These are phyloP conservation scores for Trichosporon sp. DNA, from an alignment of 1,284 basidiomycete genomes.

Conservation along the genomic window DNA sequence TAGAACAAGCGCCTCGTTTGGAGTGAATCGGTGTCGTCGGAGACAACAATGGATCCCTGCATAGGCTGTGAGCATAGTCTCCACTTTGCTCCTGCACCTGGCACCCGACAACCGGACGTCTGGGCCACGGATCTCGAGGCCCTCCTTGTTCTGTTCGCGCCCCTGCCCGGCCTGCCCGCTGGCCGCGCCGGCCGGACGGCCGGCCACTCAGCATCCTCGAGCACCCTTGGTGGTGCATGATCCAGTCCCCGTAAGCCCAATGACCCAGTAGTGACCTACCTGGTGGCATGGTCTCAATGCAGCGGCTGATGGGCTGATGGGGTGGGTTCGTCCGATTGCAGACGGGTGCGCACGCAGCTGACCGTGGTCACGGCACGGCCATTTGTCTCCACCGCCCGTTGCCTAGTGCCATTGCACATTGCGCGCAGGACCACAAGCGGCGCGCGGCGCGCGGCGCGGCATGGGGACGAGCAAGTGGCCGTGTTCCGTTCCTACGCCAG, in stretches of 20 bases:
- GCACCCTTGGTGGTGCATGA: neutral
- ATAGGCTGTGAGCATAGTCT: neutral
- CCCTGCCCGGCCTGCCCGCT: neutral
- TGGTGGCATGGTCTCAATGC: too few relatives aligned
- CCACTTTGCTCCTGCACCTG: neutral
- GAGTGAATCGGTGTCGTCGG: neutral
- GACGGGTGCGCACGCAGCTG: neutral
- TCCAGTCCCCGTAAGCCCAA: too few relatives aligned
- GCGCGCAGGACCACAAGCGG: neutral
- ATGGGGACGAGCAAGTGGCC: too few relatives aligned
- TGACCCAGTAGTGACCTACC: too few relatives aligned
- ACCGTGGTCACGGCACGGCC: neutral
- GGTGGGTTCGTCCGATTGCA: neutral
- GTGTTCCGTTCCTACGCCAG: neutral
- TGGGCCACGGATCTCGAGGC: neutral
- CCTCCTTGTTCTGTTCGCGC: neutral
- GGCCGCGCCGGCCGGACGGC: neutral
- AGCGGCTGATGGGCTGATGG: neutral
- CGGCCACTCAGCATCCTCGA: neutral
- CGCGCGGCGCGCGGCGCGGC: too few relatives aligned
- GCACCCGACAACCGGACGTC: neutral
- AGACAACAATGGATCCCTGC: slow-evolving; percentile 1
- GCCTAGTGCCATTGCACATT: neutral
- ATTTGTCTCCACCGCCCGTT: neutral
- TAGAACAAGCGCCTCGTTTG: neutral